Percentiles rank a stretch among this genome's conserved stretches.
Evolutionary conservation across 1,139 yeast genomes (phyloP).

Genomic region (Candida sojae): DNA sequence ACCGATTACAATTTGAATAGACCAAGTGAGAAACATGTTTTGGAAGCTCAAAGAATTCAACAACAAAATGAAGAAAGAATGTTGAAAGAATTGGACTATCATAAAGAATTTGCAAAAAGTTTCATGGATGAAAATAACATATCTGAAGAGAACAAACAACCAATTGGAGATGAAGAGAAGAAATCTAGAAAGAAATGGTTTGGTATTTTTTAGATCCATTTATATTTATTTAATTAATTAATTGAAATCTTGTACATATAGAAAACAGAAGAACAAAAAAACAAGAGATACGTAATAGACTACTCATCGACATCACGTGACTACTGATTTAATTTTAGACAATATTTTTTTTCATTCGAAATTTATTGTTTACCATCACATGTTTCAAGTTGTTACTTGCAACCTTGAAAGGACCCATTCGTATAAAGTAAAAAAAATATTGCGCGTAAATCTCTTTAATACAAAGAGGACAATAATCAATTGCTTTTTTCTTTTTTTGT

Average conservation of each 20-base stretch:
- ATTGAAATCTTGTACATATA: not conserved
- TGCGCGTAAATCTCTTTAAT: too few species aligned
- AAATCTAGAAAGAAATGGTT: constrained; percentile 34
- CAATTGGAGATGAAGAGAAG: not conserved
- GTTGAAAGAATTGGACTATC: constrained; percentile 55
- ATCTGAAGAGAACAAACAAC: not conserved
- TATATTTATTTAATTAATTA: not conserved
- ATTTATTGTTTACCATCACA: too few species aligned
- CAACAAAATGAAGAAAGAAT: constrained; percentile 71
- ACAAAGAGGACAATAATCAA: too few species aligned
- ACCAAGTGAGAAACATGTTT: constrained; percentile 71
- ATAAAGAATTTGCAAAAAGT: constrained; percentile 29
- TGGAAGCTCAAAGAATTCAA: constrained; percentile 71
- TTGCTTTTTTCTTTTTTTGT: too few species aligned
- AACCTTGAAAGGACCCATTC: too few species aligned
- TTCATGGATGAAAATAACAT: constrained; percentile 31
- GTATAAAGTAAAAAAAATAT: too few species aligned
- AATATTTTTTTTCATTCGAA: too few species aligned
- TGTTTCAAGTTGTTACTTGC: too few species aligned
- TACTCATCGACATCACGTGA: too few species aligned
- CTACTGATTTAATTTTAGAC: too few species aligned
- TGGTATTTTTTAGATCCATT: constrained; percentile 28
- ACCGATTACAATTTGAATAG: constrained; percentile 56
- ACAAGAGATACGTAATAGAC: too few species aligned
- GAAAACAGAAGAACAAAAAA: not conserved